Evolutionary conservation across 208 protist genomes (phyloP), one percentile per base, ranked within the genome.

Genomic region (Acanthamoeba sp.): DNA sequence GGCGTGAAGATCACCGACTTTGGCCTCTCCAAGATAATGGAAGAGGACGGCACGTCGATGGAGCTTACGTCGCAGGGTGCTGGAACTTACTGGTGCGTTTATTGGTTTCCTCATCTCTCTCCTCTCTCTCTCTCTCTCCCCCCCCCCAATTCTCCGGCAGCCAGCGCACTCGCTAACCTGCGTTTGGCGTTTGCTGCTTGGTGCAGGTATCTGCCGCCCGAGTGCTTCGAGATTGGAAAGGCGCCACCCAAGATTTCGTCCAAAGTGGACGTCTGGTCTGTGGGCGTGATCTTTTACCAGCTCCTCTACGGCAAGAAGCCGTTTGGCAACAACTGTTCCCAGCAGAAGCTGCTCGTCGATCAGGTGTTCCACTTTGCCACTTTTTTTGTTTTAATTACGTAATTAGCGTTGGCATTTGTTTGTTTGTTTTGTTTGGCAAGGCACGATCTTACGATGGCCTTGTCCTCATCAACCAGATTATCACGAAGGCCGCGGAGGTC

Each of bases 1-100:
- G 32, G 29, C 18, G 97, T 99, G n/a, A 99, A 99, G 94, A 98
- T 99, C 48, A 99, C 98, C 20, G 99, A 99, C 96, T 99, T 99
- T 98, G 99, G 99, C 16, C 97, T 99, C 24, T 98, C 98, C 59
- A 99, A 99, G 96, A 97, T 99, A 22, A 98, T 99, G 85, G 94
- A 95, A 20, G 59, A 96, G 27, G 97, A 97, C 55, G 85, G 95
- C 24, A 94, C 78, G 12, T 71, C 96, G 40, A 99, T 99, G 95
- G 98, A 99, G 88, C 97, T 99, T 40, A 99, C 98, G 48, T 98
- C 98, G 22, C 98, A 99, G 93, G 99, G 99, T 36, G 98, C 98
- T 3, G 99, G 99, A 22, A 99, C 99, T 29, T 99, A 99, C 95
- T 99, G 98, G 98, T 98, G 24, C 80, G 24, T 95, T 24, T 45